Conservation (phyloP, 108 stramenopile species). For the Chaetoceros tenuissimus region DNA sequence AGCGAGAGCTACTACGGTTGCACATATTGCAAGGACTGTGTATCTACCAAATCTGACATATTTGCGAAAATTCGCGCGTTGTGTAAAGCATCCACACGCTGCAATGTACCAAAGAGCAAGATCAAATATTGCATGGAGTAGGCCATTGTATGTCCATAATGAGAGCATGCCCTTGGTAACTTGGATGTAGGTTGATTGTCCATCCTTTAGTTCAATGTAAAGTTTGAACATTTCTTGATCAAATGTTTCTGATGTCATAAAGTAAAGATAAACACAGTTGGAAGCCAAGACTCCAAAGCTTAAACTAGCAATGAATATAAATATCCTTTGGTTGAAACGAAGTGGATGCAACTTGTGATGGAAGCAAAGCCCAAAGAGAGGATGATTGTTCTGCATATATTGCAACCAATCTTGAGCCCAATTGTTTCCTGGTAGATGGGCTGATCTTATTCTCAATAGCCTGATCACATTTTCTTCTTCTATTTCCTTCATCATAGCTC, state of each 20-base stretch:
- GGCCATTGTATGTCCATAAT: conserved; percentile 69
- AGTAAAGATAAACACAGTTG: conserved; percentile 57
- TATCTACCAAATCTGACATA: conserved; percentile 35
- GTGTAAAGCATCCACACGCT: conserved; percentile 63
- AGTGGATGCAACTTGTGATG: not conserved
- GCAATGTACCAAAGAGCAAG: conserved; percentile 63
- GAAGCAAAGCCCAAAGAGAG: not conserved
- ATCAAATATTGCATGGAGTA: conserved; percentile 56
- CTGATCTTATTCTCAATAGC: not conserved
- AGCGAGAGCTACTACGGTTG: conserved; percentile 28
- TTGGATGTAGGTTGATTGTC: conserved; percentile 13
- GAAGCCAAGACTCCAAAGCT: conserved; percentile 70
- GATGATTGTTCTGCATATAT: not conserved
- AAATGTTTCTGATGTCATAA: conserved; percentile 14
- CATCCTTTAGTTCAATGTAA: conserved; percentile 11
- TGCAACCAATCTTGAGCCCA: not conserved
- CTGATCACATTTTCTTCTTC: not conserved
- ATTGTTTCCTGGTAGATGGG: not conserved
- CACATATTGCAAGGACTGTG: conserved; percentile 26
- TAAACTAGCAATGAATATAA: not conserved
- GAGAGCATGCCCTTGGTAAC: conserved; percentile 48
- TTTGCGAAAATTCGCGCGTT: conserved; percentile 20
- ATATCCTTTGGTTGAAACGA: not conserved
- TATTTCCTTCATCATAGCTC: no score
- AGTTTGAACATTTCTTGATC: conserved; percentile 16